Evolutionary conservation across 805 yeast genomes (phyloP).

Genomic region (Myxozyma neotropica): DNA sequence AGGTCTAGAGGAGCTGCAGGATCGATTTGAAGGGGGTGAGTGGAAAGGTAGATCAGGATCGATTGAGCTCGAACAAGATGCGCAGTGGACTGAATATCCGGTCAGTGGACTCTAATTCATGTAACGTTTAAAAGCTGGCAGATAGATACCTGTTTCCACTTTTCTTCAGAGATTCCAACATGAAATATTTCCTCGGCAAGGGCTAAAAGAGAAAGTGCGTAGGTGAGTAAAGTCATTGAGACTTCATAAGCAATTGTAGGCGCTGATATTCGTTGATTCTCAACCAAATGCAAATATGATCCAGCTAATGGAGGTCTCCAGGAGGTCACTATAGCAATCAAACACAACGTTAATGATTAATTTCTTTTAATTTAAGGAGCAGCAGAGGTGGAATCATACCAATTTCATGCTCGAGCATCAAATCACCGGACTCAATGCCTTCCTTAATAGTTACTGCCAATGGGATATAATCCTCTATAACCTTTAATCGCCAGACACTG

Average conservation of each 20-base stretch:
- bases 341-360: background rate
- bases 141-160: slow-evolving; percentile 30
- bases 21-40: slow-evolving; percentile 24
- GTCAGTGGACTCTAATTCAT: too few relatives aligned
- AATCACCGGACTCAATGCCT: slow-evolving; percentile 31
- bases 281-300: slow-evolving; percentile 17
- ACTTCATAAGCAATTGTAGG: slow-evolving; percentile 30
- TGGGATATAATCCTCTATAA: slow-evolving; percentile 39
- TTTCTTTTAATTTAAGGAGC: too few relatives aligned
- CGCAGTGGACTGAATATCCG: slow-evolving; percentile 35
- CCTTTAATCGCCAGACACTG: slow-evolving; percentile 16
- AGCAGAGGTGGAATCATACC: slow-evolving; percentile 10
- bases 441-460: slow-evolving; percentile 32
- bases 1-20: slow-evolving; percentile 34
- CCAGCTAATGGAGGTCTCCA: slow-evolving; percentile 38
- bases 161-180: slow-evolving; percentile 18
- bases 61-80: slow-evolving; percentile 37
- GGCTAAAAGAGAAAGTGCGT: slow-evolving; percentile 27
- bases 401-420: slow-evolving; percentile 32
- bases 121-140: background rate
- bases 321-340: slow-evolving; percentile 26
- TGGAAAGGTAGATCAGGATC: slow-evolving; percentile 34
- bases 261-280: slow-evolving; percentile 19
- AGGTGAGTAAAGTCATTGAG: slow-evolving; percentile 29
- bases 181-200: slow-evolving; percentile 26